Evolutionary conservation across 768 basidiomycete species (phyloP), one percentile per base, ranked within the genome.

Genomic region (Neoboletus magnificus): DNA sequence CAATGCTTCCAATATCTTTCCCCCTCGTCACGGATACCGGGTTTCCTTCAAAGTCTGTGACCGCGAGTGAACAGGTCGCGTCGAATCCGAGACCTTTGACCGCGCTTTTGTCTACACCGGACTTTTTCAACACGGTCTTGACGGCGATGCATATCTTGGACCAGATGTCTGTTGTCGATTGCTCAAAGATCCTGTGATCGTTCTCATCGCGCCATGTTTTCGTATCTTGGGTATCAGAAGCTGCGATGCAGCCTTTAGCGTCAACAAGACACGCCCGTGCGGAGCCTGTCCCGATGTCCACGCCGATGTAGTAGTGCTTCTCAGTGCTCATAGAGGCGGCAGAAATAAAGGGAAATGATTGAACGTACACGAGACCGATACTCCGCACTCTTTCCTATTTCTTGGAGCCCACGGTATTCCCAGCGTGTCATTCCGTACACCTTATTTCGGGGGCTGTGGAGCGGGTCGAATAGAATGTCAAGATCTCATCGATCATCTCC

Each of bases 101-200:
- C 5, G 77, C 72, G 3, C 74, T 68, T 11, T 87, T 80, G 30
- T 78, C 60, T 29, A 91, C 71, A 4, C 79, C 74, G 0, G 87
- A 79, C 30, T 79, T 73, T 10, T 76, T 57, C 25, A 98, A 73
- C 49, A 91, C 86, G 5, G 78, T 79, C 63, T 77, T 82, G 55
- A 90, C 77, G 32, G 83, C 82, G 51, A 69, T 73, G 41, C 81
- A 80, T 54, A 93, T 85, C 49, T 81, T 79, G 9, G 74, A 69
- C 95, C 93, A 95, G 73, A 97, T 95, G 65, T 98, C 83, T 23
- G 76, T 74, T 0, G 93, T 93, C 32, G 93, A 96, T 71, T 99
- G 97, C 72, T 99, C 97, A 70, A 97, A 99, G 75, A 98, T 94
- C 54, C 88, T 81, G 68, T 92, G 86, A 79, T 98, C 92, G 32